phyloP scores from a whole-genome alignment of 352 stramenopile species.

The Phytophthora pisi region DNA sequence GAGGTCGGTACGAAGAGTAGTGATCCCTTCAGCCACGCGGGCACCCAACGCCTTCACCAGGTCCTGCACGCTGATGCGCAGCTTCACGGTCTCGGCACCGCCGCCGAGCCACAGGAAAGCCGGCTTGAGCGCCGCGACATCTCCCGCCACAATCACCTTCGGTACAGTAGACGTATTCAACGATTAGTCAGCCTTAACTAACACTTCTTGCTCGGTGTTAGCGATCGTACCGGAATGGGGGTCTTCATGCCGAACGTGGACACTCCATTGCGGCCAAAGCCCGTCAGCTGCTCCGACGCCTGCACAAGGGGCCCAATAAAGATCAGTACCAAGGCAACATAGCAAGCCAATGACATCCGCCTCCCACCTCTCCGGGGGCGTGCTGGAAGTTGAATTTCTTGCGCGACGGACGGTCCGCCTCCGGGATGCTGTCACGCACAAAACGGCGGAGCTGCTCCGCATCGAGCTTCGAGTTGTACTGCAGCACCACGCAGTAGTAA shows the following conservation, averaged over 20 bases:
- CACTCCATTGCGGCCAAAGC: slow-evolving; percentile 88
- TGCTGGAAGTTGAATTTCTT: slow-evolving; percentile 92
- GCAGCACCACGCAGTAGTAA: slow-evolving; percentile 87
- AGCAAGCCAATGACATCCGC: neutral
- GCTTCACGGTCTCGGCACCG: slow-evolving; percentile 78
- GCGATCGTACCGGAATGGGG: slow-evolving; percentile 52
- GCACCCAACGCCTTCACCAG: slow-evolving; percentile 59
- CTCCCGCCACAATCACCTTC: slow-evolving; percentile 74
- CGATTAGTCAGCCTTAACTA: slow-evolving; percentile 4
- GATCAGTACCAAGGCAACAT: neutral
- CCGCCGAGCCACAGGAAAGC: slow-evolving; percentile 84
- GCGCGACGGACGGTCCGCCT: slow-evolving; percentile 56
- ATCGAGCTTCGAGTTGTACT: slow-evolving; percentile 89
- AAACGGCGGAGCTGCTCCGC: slow-evolving; percentile 84
- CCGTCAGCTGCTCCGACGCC: slow-evolving; percentile 74
- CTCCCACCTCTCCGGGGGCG: slow-evolving; percentile 56
- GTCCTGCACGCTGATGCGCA: slow-evolving; percentile 74
- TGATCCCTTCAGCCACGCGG: slow-evolving; percentile 63
- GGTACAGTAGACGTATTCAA: neutral
- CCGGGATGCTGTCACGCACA: slow-evolving; percentile 65
- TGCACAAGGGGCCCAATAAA: slow-evolving; percentile 10
- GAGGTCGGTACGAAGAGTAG: slow-evolving; percentile 52
- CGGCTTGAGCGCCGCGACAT: slow-evolving; percentile 50
- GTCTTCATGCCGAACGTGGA: slow-evolving; percentile 84
- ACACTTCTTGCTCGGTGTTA: too few species aligned